Evolutionary conservation across 1,139 yeast species (phyloP).

Genomic region (Geotrichum restrictum): DNA sequence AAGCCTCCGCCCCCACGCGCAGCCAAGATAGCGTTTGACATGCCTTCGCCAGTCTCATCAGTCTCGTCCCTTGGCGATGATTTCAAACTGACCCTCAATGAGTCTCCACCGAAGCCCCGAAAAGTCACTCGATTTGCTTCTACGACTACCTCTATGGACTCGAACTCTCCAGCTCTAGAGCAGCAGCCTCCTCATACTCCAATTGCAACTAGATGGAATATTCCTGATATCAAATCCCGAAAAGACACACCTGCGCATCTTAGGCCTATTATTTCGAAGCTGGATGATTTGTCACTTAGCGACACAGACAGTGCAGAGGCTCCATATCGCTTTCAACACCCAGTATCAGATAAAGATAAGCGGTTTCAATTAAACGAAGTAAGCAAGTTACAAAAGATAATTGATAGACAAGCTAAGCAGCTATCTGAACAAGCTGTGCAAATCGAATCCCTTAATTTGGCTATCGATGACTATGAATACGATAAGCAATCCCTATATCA

Average conservation of each 20-base stretch:
- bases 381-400: not conserved
- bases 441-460: not conserved
- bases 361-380: not conserved
- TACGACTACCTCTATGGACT: not conserved
- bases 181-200: not conserved
- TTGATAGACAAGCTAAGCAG: not conserved
- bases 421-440: not conserved
- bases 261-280: not conserved
- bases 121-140: slow-evolving; percentile 1
- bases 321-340: not conserved
- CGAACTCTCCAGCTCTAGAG: not conserved
- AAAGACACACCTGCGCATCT: slow-evolving; percentile 1
- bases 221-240: slow-evolving; percentile 1
- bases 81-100: not conserved
- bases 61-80: not conserved
- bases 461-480: not conserved
- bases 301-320: slow-evolving; percentile 8
- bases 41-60: not conserved
- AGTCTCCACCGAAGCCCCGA: slow-evolving; percentile 1
- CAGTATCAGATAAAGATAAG: not conserved
- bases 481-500: not conserved
- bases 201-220: not conserved
- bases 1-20: not conserved
- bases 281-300: slow-evolving; percentile 9
- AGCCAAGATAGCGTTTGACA: not conserved